Evolutionary conservation across 176 grass and related monocot species (phyloP).

Genomic region (Bromus sterilis): DNA sequence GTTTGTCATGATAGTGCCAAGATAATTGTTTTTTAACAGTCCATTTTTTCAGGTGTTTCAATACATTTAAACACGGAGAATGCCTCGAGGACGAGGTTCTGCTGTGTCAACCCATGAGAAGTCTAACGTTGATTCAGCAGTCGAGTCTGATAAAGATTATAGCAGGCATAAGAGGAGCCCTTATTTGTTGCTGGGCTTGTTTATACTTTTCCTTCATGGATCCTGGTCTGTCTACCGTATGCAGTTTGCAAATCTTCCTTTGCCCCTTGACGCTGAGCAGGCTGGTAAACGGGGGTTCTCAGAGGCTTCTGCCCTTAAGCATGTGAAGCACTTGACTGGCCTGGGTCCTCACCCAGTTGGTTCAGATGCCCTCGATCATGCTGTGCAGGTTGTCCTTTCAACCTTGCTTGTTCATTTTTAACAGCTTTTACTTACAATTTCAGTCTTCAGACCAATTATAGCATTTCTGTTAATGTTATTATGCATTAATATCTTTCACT

Average conservation of each 20-base stretch:
- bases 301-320: constrained; percentile 69
- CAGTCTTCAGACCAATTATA: not conserved
- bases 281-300: constrained; percentile 90
- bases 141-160: constrained; percentile 11
- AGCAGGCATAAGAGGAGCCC: constrained; percentile 46
- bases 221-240: constrained; percentile 71
- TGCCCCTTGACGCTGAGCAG: constrained; percentile 58
- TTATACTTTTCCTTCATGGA: constrained; percentile 74
- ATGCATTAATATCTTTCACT: not conserved
- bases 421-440: not conserved
- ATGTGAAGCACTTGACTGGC: constrained; percentile 71
- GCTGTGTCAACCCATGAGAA: constrained; percentile 19
- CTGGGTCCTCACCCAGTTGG: constrained; percentile 92
- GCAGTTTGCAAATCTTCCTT: constrained; percentile 70
- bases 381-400: constrained; percentile 60
- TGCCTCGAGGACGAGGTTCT: constrained; percentile 29
- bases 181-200: constrained; percentile 60
- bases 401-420: not conserved
- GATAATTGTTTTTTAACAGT: not conserved
- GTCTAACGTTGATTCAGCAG: constrained; percentile 20
- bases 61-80: constrained; percentile 14
- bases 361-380: constrained; percentile 77
- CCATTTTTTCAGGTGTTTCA: constrained; percentile 3
- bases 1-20: not conserved
- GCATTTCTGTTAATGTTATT: not conserved